Conservation (phyloP, 2,329 filamentous ascomycete species). For the Endocalyx cinctus region DNA sequence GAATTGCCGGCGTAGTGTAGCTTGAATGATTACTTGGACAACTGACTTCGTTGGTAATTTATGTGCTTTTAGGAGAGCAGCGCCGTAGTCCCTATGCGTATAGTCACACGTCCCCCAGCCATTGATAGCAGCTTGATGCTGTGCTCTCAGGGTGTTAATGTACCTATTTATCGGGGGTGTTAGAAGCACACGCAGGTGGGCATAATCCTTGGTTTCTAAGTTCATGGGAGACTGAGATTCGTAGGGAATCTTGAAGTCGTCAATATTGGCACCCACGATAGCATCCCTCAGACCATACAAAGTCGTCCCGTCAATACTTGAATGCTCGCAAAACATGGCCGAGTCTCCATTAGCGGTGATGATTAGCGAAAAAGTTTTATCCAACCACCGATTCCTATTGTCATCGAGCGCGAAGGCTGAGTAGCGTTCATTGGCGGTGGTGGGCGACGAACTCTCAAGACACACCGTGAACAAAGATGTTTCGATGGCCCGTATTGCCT, state of each 20-base stretch:
- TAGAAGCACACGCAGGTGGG: background rate
- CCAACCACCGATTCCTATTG: background rate
- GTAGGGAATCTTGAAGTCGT: background rate
- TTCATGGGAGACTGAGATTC: background rate
- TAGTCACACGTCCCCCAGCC: background rate
- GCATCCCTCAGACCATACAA: background rate
- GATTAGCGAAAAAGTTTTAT: background rate
- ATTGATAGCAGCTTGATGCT: background rate
- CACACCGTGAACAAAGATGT: background rate
- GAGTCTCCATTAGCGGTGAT: background rate
- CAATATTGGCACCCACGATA: background rate
- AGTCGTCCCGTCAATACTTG: background rate
- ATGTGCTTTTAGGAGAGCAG: background rate
- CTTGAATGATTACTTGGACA: conserved; percentile 1
- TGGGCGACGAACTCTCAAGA: background rate
- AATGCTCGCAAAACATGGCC: background rate
- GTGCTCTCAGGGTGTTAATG: background rate
- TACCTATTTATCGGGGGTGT: background rate
- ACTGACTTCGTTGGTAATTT: background rate
- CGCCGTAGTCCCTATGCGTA: conserved; percentile 1
- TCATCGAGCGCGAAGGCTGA: background rate
- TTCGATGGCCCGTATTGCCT: background rate
- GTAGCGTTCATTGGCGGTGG: background rate
- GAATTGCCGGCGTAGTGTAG: background rate
- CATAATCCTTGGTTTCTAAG: background rate